Evolutionary conservation across 2,329 filamentous ascomycete species (phyloP), one percentile per base, ranked within the genome.

Genomic region (Mollisia scopiformis): DNA sequence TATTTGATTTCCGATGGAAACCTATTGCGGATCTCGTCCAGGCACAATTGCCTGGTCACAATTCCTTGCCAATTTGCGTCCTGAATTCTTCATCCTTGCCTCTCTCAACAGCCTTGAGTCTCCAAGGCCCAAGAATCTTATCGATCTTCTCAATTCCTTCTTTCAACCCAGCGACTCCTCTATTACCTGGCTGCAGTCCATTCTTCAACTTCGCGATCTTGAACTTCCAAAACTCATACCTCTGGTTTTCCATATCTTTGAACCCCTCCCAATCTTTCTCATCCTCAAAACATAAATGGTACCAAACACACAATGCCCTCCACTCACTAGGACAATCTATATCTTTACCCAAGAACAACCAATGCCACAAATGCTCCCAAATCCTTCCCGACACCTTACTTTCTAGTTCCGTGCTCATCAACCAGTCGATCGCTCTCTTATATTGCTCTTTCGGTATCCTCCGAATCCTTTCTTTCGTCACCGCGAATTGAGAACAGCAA

Each of bases 401-500:
- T 7, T 76, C 76, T 49, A 85, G 71, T 7, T 79, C 73, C 2
- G 85, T 85, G 6, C 80, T 76, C 11, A 86, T 69, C 41, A 88
- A 67, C 87, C 87, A 89, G 46, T 86, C 74, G 3, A 85, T 78
- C 70, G 82, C 83, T 47, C 78, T 78, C 28, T 82, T 68, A 64
- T 88, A 89, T 56, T 85, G 83, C 16, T 77, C 76, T 55, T 71
- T 73, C 2, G 83, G 78, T 30, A 84, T 77, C 35, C 73, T 69
- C 2, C 71, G 77, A 33, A 88, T 77, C 47, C 79, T 79, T 16
- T 83, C 79, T 13, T 79, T 75, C 10, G 83, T 83, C 6, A 88
- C 82, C 1, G 82, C 86, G 64, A 89, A 88, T 72, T 89, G 87
- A 31, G 86, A 84, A 71, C 86, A 89, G 72, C 86, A 89, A 13